These are phyloP conservation scores for Nakazawaea populi DNA, from an alignment of 805 yeast species.

Conservation along the genomic window DNA sequence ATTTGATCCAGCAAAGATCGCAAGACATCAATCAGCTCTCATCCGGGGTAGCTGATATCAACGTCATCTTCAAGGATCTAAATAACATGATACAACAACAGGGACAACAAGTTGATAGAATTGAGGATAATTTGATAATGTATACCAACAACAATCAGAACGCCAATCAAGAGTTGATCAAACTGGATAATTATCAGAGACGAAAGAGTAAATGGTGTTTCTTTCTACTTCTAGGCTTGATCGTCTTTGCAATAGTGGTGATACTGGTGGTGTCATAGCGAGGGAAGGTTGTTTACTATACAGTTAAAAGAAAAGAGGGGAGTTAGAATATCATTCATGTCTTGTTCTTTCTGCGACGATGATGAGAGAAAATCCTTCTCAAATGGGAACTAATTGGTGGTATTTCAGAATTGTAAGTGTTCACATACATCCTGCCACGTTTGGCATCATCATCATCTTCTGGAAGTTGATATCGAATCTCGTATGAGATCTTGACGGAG, in stretches of 20 bases:
- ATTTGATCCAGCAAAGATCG: slow-evolving; percentile 67
- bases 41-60: slow-evolving; percentile 78
- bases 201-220: slow-evolving; percentile 70
- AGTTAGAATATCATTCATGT: no score
- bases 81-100: slow-evolving; percentile 77
- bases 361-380: slow-evolving; percentile 1
- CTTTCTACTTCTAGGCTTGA: slow-evolving; percentile 51
- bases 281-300: no score
- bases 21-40: slow-evolving; percentile 67
- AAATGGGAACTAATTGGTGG: not conserved
- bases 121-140: slow-evolving; percentile 71
- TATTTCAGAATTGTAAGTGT: not conserved
- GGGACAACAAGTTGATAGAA: slow-evolving; percentile 76
- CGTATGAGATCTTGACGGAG: slow-evolving; percentile 29
- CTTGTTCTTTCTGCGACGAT: not conserved
- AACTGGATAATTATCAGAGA: slow-evolving; percentile 73
- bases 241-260: slow-evolving; percentile 53
- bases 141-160: slow-evolving; percentile 59
- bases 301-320: no score
- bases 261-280: slow-evolving; percentile 3
- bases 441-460: not conserved
- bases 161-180: slow-evolving; percentile 64
- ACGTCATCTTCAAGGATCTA: slow-evolving; percentile 77
- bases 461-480: slow-evolving; percentile 21
- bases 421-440: not conserved